A percentile compares a stretch with the other conserved stretches of the same genome.
phyloP scores from a whole-genome alignment of 1,139 yeast species.

The Zygosaccharomyces pseudobailii region DNA sequence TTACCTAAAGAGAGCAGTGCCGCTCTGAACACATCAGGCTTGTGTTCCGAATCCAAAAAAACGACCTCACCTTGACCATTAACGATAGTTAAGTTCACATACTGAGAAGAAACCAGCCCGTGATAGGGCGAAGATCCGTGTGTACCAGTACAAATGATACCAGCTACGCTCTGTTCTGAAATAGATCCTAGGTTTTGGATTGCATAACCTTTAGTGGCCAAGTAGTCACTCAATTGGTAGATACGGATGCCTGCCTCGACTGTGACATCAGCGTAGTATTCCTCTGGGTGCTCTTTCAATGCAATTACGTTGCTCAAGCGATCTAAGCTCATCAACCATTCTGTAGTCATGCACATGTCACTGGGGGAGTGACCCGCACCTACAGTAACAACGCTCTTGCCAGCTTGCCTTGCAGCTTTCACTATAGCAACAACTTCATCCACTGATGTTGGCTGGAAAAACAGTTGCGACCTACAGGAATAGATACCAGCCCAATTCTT shows the following conservation, averaged over 20 bases:
- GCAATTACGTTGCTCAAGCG: slow-evolving; percentile 55
- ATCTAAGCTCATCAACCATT: slow-evolving; percentile 88
- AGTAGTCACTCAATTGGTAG: slow-evolving; percentile 66
- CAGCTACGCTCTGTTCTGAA: slow-evolving; percentile 90
- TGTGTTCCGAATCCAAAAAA: slow-evolving; percentile 62
- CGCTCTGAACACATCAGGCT: slow-evolving; percentile 75
- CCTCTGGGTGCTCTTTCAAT: slow-evolving; percentile 39
- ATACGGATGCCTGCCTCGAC: slow-evolving; percentile 90
- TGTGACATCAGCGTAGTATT: slow-evolving; percentile 78
- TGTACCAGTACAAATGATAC: slow-evolving; percentile 92
- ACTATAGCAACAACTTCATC: slow-evolving; percentile 65
- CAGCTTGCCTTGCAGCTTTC: slow-evolving; percentile 52
- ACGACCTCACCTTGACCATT: slow-evolving; percentile 70
- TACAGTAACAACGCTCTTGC: slow-evolving; percentile 73
- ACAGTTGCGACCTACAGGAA: slow-evolving; percentile 66
- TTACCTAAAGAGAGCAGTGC: slow-evolving; percentile 84
- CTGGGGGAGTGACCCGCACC: slow-evolving; percentile 98
- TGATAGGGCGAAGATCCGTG: slow-evolving; percentile 94
- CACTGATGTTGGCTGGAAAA: slow-evolving; percentile 65
- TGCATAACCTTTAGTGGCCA: slow-evolving; percentile 64
- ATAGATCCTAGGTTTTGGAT: slow-evolving; percentile 91
- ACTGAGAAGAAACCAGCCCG: slow-evolving; percentile 83
- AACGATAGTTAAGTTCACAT: slow-evolving; percentile 69
- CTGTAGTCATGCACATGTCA: slow-evolving; percentile 79
- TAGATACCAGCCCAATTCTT: slow-evolving; percentile 93